A percentile compares a stretch with the other conserved stretches of the same genome.
phyloP scores from a whole-genome alignment of 202 grass and related monocot species.

The Eragrostis tef region DNA sequence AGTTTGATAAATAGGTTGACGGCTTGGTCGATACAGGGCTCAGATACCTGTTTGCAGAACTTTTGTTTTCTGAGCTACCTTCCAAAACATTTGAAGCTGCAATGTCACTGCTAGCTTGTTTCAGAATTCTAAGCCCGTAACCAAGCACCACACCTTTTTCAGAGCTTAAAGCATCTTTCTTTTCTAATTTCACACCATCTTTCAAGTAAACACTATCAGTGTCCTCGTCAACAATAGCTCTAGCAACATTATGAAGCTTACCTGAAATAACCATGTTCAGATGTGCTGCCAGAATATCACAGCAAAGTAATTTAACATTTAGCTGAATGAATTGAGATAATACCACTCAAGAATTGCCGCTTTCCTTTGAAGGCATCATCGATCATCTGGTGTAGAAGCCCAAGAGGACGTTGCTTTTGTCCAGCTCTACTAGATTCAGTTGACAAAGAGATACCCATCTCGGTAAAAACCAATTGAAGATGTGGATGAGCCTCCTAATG shows the following conservation, averaged over 20 bases:
- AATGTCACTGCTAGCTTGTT: slow-evolving; percentile 64
- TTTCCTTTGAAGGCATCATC: slow-evolving; percentile 98
- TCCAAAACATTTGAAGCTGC: slow-evolving; percentile 53
- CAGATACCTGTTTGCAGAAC: slow-evolving; percentile 72
- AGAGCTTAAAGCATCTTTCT: slow-evolving; percentile 62
- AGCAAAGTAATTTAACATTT: slow-evolving; percentile 44
- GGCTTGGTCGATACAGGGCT: slow-evolving; percentile 73
- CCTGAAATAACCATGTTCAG: slow-evolving; percentile 67
- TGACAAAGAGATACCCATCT: slow-evolving; percentile 57
- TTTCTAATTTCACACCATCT: slow-evolving; percentile 60
- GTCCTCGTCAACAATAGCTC: slow-evolving; percentile 86
- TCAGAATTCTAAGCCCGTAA: slow-evolving; percentile 76
- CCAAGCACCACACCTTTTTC: slow-evolving; percentile 77
- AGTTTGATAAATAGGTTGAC: slow-evolving; percentile 89
- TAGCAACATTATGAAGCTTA: slow-evolving; percentile 98
- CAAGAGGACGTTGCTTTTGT: slow-evolving; percentile 94
- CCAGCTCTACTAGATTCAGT: slow-evolving; percentile 80
- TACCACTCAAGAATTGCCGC: slow-evolving; percentile 93
- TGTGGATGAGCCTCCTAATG: slow-evolving; percentile 67
- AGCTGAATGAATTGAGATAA: slow-evolving; percentile 45
- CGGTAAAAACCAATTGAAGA: slow-evolving; percentile 69
- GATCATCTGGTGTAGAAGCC: slow-evolving; percentile 92
- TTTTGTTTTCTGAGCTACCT: slow-evolving; percentile 68
- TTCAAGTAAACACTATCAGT: slow-evolving; percentile 63
- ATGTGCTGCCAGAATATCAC: slow-evolving; percentile 31